These are phyloP conservation scores for Sesbania bispinosa DNA, from an alignment of 306 rosid species.

Conservation along the genomic window DNA sequence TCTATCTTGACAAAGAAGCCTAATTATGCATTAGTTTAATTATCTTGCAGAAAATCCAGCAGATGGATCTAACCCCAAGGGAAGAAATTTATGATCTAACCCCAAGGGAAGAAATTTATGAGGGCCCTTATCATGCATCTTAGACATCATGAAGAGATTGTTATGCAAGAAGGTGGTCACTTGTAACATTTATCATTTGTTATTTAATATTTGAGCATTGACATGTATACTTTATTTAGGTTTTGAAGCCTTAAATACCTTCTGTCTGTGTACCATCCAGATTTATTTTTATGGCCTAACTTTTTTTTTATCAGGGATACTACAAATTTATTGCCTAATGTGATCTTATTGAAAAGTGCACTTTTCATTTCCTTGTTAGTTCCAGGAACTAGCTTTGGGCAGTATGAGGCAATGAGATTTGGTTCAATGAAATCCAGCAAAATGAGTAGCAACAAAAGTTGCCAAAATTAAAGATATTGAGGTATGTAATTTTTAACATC, in stretches of 20 bases:
- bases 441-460: no score
- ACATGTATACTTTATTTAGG: neutral
- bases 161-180: slow-evolving; percentile 47
- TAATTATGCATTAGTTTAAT: slow-evolving; percentile 14
- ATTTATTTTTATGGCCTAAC: no score
- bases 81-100: slow-evolving; percentile 65
- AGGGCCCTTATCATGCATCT: slow-evolving; percentile 87
- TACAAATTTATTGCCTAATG: no score
- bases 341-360: no score
- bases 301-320: no score
- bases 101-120: slow-evolving; percentile 74
- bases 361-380: no score
- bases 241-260: slow-evolving; percentile 1
- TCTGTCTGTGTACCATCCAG: no score
- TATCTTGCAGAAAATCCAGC: slow-evolving; percentile 50
- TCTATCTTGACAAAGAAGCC: neutral
- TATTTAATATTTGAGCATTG: slow-evolving; percentile 8
- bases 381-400: no score
- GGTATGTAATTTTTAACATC: no score
- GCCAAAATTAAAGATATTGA: no score
- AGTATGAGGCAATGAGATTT: no score
- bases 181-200: slow-evolving; percentile 15
- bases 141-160: slow-evolving; percentile 85
- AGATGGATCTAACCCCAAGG: slow-evolving; percentile 39
- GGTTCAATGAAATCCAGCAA: no score